Percentiles rank a stretch among this genome's conserved stretches.
phyloP scores from a whole-genome alignment of 2,329 filamentous ascomycete genomes.

The Capronia americana region DNA sequence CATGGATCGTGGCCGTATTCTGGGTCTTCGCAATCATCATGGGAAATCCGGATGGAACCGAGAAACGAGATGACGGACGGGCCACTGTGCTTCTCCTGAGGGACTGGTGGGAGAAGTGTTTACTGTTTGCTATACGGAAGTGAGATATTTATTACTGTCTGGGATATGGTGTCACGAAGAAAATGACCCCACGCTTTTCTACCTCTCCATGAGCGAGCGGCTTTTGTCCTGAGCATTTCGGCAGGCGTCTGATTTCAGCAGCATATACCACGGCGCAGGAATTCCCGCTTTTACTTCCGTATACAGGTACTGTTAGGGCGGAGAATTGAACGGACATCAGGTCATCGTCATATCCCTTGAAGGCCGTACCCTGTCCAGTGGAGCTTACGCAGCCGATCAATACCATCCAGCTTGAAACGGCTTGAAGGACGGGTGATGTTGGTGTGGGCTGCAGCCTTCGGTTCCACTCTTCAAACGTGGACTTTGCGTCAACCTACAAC shows the following conservation, averaged over 20 bases:
- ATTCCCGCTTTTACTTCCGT: neutral
- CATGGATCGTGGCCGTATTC: constrained; percentile 66
- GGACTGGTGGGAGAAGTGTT: constrained; percentile 67
- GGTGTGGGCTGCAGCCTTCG: neutral
- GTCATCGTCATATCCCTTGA: neutral
- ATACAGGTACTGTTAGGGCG: neutral
- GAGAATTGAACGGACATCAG: neutral
- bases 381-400: neutral
- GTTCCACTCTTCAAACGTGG: neutral
- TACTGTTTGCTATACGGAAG: constrained; percentile 49
- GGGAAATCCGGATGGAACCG: constrained; percentile 66
- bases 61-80: constrained; percentile 65
- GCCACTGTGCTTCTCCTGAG: constrained; percentile 65
- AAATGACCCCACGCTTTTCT: constrained; percentile 1
- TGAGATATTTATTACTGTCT: constrained; percentile 13
- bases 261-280: constrained; percentile 7
- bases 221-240: neutral
- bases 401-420: neutral
- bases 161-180: constrained; percentile 8
- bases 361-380: neutral
- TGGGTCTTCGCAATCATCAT: constrained; percentile 68
- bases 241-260: neutral
- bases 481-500: neutral
- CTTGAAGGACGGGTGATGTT: neutral
- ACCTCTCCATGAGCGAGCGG: neutral